phyloP scores from a whole-genome alignment of 352 stramenopile species.

The Phytophthora citrophthora region DNA sequence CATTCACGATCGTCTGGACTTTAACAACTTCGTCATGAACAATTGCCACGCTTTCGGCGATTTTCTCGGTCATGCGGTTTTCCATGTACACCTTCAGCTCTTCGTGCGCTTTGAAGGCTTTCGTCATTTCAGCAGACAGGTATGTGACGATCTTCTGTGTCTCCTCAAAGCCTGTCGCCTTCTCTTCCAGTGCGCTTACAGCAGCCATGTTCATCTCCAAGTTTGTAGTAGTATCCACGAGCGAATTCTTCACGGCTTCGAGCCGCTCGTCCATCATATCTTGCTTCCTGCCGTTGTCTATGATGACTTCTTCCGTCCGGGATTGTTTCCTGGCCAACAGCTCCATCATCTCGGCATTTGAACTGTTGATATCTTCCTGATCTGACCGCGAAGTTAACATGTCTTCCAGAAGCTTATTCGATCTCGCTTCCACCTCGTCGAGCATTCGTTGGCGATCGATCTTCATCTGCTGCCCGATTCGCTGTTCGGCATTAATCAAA shows the following conservation, averaged over 20 bases:
- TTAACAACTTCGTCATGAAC: constrained; percentile 57
- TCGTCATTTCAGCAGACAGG: constrained; percentile 50
- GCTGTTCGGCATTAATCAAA: constrained; percentile 76
- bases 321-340: constrained; percentile 56
- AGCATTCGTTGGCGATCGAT: constrained; percentile 59
- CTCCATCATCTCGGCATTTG: constrained; percentile 71
- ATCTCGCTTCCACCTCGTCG: constrained; percentile 61
- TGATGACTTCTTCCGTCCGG: constrained; percentile 60
- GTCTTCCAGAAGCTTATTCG: constrained; percentile 75
- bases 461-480: constrained; percentile 81
- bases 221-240: constrained; percentile 65
- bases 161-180: constrained; percentile 60
- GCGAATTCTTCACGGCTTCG: constrained; percentile 49
- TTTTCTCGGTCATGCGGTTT: constrained; percentile 54
- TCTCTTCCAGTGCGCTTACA: constrained; percentile 57
- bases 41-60: constrained; percentile 56
- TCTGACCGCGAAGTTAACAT: constrained; percentile 61
- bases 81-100: constrained; percentile 60
- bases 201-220: constrained; percentile 47
- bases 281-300: constrained; percentile 61
- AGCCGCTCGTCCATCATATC: constrained; percentile 40
- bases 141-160: constrained; percentile 56
- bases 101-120: constrained; percentile 45
- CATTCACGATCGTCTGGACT: constrained; percentile 57
- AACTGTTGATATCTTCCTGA: constrained; percentile 88